Percentiles rank a stretch among this genome's conserved stretches.
phyloP scores from a whole-genome alignment of 129 eudicot species.

The Artemisia tridentata region DNA sequence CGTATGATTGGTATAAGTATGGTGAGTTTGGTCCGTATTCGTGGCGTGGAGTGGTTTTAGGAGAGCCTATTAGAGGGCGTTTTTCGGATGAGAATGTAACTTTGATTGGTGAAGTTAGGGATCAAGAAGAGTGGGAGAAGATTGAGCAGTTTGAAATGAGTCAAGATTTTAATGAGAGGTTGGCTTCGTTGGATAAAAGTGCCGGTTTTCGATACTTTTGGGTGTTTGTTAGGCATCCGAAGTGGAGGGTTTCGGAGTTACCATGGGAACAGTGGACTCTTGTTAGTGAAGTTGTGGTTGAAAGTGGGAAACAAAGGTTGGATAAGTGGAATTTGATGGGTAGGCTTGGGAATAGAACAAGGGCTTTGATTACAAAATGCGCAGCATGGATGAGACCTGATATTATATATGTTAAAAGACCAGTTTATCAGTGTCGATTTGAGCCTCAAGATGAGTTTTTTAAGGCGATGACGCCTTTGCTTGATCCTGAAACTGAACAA shows the following conservation, averaged over 20 bases:
- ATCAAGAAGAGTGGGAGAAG: slow-evolving; percentile 96
- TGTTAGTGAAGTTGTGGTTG: slow-evolving; percentile 82
- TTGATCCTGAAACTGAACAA: slow-evolving; percentile 72
- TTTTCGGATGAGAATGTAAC: slow-evolving; percentile 70
- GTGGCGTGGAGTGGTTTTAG: slow-evolving; percentile 95
- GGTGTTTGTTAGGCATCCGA: slow-evolving; percentile 96
- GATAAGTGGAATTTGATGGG: slow-evolving; percentile 98
- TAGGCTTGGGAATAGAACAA: slow-evolving; percentile 74
- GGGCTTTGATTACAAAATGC: slow-evolving; percentile 68
- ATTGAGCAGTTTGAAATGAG: slow-evolving; percentile 87
- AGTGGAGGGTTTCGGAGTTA: slow-evolving; percentile 70
- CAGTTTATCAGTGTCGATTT: slow-evolving; percentile 85
- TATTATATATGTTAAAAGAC: slow-evolving; percentile 78
- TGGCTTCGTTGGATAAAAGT: slow-evolving; percentile 46
- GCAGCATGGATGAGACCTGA: slow-evolving; percentile 99
- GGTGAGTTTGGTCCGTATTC: slow-evolving; percentile 95
- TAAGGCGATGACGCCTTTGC: slow-evolving; percentile 57
- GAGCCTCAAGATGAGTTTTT: slow-evolving; percentile 91
- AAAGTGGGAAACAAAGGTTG: slow-evolving; percentile 85
- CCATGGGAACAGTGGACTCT: slow-evolving; percentile 98
- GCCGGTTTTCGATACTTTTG: slow-evolving; percentile 64
- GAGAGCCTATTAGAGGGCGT: slow-evolving; percentile 83
- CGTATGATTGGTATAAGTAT: slow-evolving; percentile 94
- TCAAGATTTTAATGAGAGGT: slow-evolving; percentile 56
- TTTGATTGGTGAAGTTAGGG: slow-evolving; percentile 69